Evolutionary conservation across 305 asterid genomes (phyloP), one percentile per base, ranked within the genome.

Genomic region (Rubia tinctorum): DNA sequence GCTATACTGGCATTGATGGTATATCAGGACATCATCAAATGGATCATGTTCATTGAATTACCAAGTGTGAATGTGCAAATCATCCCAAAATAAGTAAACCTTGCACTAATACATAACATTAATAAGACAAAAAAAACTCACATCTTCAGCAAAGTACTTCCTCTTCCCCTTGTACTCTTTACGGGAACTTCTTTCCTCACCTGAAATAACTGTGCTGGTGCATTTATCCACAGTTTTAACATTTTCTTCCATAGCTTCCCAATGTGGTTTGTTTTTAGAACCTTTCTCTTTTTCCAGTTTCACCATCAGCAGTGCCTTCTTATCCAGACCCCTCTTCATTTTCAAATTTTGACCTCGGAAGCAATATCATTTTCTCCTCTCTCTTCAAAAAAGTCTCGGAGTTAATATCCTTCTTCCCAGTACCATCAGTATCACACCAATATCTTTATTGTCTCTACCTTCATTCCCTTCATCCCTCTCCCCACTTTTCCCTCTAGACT

Each of bases 1-100:
- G 71, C 87, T 89, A 62, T 2, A 73, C 88, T 77, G 76, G 86
- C 95, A 89, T 61, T 89, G 95, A 80, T 89, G 95, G 63, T 92
- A 89, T 89, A 86, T 89, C 81, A 75, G 84, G 81, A 68, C 81
- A 63, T 83, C 75, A 76, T 88, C 89, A 0, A 61, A 69, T 2
- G 81, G 78, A 40, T 58, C 87, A 90, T 88, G 87, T 58, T 51
- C 66, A 76, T 77, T 75, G 51, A 42, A 77, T 72, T 60, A 17
- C 34, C 5, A 23, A 47, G 44, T 69, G 27, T 23, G 30, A 53
- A 40, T 44, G 60, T 8, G 51, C 44, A 65, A 73, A 22, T 49
- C 58, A 53, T 68, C 61, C 72, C 72, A n/a, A 11, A 66, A 71
- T 23, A 34, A 62, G 34, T 56, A 10, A 45, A 17, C 5, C 22